phyloP scores from a whole-genome alignment of 2,329 filamentous ascomycete species.

The Neoarthrinium moseri region DNA sequence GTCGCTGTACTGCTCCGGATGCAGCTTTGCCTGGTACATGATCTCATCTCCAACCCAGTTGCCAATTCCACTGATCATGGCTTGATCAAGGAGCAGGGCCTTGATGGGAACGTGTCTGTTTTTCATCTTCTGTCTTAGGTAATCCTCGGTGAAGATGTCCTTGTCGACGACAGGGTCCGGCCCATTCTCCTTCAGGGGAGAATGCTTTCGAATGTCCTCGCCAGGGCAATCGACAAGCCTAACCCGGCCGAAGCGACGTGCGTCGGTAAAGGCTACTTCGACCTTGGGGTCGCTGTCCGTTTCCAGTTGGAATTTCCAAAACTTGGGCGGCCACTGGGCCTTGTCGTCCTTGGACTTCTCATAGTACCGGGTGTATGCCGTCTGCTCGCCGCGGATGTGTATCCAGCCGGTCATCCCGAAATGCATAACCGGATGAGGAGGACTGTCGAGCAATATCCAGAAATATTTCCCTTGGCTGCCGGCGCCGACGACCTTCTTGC shows the following conservation, averaged over 20 bases:
- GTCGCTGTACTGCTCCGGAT: slow-evolving; percentile 91
- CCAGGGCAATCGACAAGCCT: slow-evolving; percentile 79
- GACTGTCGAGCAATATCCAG: slow-evolving; percentile 73
- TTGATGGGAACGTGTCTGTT: slow-evolving; percentile 85
- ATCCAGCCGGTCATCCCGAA: slow-evolving; percentile 86
- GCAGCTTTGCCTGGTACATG: slow-evolving; percentile 82
- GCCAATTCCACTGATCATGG: slow-evolving; percentile 85
- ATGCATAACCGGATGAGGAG: slow-evolving; percentile 88
- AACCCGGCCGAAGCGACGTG: slow-evolving; percentile 75
- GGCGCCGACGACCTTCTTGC: slow-evolving; percentile 68
- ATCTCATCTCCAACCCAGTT: slow-evolving; percentile 98
- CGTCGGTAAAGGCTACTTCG: slow-evolving; percentile 79
- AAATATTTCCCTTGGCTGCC: slow-evolving; percentile 97
- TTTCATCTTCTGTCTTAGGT: slow-evolving; percentile 68
- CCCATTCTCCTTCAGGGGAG: slow-evolving; percentile 86
- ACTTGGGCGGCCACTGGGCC: slow-evolving; percentile 81
- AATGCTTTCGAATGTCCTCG: slow-evolving; percentile 70
- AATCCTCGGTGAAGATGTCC: slow-evolving; percentile 73
- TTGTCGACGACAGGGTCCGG: slow-evolving; percentile 88
- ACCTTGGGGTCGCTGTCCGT: slow-evolving; percentile 53
- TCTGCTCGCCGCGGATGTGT: slow-evolving; percentile 76
- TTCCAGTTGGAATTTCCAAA: slow-evolving; percentile 80
- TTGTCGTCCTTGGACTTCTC: slow-evolving; percentile 64
- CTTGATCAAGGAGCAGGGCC: slow-evolving; percentile 82
- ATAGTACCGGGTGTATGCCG: slow-evolving; percentile 80